A percentile compares a stretch with the other conserved stretches of the same genome.
Conservation (phyloP, 2,329 filamentous ascomycete genomes). For the Arthrinium phaeospermum region DNA sequence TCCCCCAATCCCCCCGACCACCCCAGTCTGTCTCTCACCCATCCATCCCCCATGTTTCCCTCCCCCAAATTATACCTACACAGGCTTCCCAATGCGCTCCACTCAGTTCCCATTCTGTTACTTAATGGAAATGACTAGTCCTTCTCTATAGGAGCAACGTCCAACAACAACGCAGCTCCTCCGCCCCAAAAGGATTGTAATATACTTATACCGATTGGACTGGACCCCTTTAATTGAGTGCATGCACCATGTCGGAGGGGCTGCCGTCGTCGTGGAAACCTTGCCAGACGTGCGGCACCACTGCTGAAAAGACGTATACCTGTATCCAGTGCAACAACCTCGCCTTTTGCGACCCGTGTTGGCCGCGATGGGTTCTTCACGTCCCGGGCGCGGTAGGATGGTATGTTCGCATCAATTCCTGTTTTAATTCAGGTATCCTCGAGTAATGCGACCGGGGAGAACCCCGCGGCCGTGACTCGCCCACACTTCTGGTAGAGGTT, state of each 20-base stretch:
- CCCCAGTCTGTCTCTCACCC: neutral
- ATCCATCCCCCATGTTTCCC: neutral
- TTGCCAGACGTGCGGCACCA: constrained; percentile 39
- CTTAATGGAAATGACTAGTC: constrained; percentile 19
- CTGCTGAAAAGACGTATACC: constrained; percentile 35
- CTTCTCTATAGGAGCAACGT: neutral
- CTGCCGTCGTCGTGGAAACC: constrained; percentile 29
- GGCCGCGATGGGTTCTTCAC: constrained; percentile 40
- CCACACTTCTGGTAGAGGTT: neutral
- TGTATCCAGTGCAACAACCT: constrained; percentile 42
- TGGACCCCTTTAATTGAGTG: neutral
- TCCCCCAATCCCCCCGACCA: neutral
- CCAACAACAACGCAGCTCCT: neutral
- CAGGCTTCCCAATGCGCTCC: neutral
- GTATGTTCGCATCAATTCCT: constrained; percentile 17
- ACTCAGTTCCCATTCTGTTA: neutral
- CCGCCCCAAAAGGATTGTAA: neutral
- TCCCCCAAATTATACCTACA: neutral
- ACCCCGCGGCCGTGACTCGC: neutral
- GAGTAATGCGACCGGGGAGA: neutral
- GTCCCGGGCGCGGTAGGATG: constrained; percentile 24
- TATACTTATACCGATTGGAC: neutral
- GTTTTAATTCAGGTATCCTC: neutral
- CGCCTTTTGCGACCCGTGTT: constrained; percentile 39
- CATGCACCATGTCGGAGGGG: constrained; percentile 16